Percentiles rank a stretch among this genome's conserved stretches.
Conservation (phyloP, 2,329 filamentous ascomycete genomes). For the Aureobasidium mangrovei region DNA sequence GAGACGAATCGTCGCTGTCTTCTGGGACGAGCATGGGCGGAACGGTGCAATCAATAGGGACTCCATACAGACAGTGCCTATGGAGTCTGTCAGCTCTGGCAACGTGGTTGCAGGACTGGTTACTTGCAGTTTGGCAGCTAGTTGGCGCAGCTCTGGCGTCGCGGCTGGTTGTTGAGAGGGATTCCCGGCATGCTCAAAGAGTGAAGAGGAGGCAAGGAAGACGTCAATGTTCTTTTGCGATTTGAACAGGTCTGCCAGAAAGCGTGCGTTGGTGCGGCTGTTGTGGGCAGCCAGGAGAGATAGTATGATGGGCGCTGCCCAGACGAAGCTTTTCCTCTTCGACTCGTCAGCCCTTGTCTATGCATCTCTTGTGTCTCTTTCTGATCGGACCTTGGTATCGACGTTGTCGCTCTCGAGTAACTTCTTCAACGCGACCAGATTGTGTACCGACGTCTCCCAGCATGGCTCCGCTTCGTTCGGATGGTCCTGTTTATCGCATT, state of each 20-base stretch:
- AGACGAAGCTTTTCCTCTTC: conserved; percentile 27
- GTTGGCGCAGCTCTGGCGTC: conserved; percentile 45
- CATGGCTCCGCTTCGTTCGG: conserved; percentile 20
- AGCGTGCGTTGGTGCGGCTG: conserved; percentile 38
- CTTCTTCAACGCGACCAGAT: conserved; percentile 33
- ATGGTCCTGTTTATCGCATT: conserved; percentile 1
- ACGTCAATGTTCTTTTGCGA: conserved; percentile 45
- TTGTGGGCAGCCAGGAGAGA: conserved; percentile 19
- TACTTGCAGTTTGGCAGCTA: conserved; percentile 52
- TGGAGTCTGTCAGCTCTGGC: neutral
- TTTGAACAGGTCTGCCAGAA: conserved; percentile 34
- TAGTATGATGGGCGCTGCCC: conserved; percentile 19
- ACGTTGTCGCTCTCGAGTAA: conserved; percentile 35
- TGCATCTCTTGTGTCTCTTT: neutral
- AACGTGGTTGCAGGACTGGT: conserved; percentile 39
- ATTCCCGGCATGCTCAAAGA: conserved; percentile 51
- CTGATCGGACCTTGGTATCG: conserved; percentile 29
- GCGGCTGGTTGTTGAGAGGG: conserved; percentile 31
- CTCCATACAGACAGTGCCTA: conserved; percentile 46
- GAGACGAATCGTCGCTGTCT: conserved; percentile 11
- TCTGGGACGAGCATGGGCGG: conserved; percentile 15
- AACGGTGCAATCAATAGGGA: conserved; percentile 38
- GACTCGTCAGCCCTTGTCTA: neutral
- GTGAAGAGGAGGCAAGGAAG: conserved; percentile 55
- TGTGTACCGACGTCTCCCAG: conserved; percentile 31